phyloP scores from a whole-genome alignment of 805 yeast species.

The Scheffersomyces coipomensis region DNA sequence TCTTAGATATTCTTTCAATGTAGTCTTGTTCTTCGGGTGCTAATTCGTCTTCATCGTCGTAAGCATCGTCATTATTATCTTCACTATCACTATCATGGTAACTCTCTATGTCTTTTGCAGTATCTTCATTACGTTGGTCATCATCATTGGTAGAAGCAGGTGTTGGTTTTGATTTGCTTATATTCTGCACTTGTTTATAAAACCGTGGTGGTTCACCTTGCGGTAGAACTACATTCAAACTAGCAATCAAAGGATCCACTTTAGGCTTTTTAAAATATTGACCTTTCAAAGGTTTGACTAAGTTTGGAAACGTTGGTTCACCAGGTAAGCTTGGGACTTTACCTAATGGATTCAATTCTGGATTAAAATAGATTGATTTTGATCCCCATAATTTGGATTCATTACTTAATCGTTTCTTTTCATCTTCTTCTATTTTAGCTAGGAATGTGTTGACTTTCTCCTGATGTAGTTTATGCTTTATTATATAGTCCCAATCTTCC shows the following conservation, averaged over 20 bases:
- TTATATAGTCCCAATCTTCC: slow-evolving; percentile 40
- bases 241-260: slow-evolving; percentile 27
- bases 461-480: slow-evolving; percentile 31
- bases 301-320: slow-evolving; percentile 19
- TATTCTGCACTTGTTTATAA: slow-evolving; percentile 42
- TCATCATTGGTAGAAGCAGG: not conserved
- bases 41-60: slow-evolving; percentile 3
- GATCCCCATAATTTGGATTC: slow-evolving; percentile 38
- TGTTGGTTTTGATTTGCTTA: slow-evolving; percentile 10
- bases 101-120: not conserved
- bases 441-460: slow-evolving; percentile 24
- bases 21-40: not conserved
- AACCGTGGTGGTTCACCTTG: slow-evolving; percentile 43
- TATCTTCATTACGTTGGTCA: not conserved
- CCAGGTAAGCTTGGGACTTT: slow-evolving; percentile 40
- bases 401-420: slow-evolving; percentile 12
- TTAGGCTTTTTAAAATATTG: slow-evolving; percentile 4
- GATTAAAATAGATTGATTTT: slow-evolving; percentile 59
- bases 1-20: not conserved
- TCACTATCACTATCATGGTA: slow-evolving; percentile 1
- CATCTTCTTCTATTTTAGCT: slow-evolving; percentile 15
- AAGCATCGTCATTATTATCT: slow-evolving; percentile 4
- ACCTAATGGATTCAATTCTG: slow-evolving; percentile 65
- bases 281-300: slow-evolving; percentile 29
- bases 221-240: slow-evolving; percentile 36